Conservation (phyloP, 345 rosid genomes). For the Gossypium thurberi region DNA sequence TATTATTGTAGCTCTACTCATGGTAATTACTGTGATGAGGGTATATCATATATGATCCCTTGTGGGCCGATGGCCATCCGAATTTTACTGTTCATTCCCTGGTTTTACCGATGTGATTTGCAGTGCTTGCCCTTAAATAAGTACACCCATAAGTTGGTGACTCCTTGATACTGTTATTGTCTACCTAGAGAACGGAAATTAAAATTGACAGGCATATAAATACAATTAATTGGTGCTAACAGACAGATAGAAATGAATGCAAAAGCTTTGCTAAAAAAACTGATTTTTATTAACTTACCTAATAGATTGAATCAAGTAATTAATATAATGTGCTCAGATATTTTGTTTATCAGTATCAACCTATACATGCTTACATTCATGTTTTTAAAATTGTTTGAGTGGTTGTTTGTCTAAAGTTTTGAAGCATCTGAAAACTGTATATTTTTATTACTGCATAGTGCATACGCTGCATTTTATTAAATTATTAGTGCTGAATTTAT, state of each 20-base stretch:
- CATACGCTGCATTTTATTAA: no score
- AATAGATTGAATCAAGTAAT: not conserved
- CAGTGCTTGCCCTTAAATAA: not conserved
- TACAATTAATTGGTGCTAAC: not conserved
- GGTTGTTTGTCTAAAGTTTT: no score
- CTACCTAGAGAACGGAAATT: slow-evolving; percentile 19
- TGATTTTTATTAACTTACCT: not conserved
- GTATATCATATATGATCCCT: not conserved
- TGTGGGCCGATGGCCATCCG: not conserved
- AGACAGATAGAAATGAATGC: not conserved
- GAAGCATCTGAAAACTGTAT: no score
- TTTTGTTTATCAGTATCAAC: not conserved
- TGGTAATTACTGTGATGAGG: not conserved
- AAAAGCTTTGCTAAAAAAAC: not conserved
- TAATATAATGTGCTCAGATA: not conserved
- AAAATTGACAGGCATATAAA: not conserved
- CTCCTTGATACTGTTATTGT: slow-evolving; percentile 2
- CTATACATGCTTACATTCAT: not conserved
- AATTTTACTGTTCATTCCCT: not conserved
- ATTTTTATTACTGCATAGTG: no score
- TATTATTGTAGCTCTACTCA: not conserved
- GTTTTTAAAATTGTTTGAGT: no score
- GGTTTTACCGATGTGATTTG: not conserved
- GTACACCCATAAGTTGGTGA: slow-evolving; percentile 12
- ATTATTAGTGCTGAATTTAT: no score